Base-by-base conservation (phyloP, 176 grass and related monocot species). In the Guadua angustifolia region DNA sequence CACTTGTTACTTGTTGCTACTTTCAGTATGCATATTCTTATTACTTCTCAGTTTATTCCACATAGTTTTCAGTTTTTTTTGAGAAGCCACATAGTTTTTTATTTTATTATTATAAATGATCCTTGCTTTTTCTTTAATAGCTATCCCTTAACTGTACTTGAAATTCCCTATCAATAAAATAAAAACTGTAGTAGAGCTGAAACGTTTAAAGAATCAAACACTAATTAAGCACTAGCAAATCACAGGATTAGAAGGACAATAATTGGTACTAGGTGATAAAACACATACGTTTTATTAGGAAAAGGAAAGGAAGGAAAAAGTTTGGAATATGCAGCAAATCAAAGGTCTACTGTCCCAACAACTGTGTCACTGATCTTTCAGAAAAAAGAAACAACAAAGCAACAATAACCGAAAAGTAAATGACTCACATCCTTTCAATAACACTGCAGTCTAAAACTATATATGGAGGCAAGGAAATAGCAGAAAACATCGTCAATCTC, bases 321-420 rank as follows among this genome's bases (percentile, higher is more conserved):
- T 50, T 74, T 80, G 78, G 68, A 84, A 79, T 86, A 78, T 90
- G 79, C 58, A 86, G 33, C 33, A 60, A 86, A 86, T 68, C 71
- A 90, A 83, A 79, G 67, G 1, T 15, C 5, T 47, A 38, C 60
- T 90, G 38, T 83, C 85, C 79, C 84, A 86, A 86, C 89, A 80
- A 88, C 81, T 64, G 76, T 84, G 85, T 81, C 77, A 56, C 77
- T 78, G 69, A 91, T 71, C 80, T 79, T 82, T 81, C 71, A 78
- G 55, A 66, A 84, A 81, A 88, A 88, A 66, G 56, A 88, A 81
- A 36, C 61, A 91, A 25, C 82, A 82, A 73, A 88, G 36, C 81
- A 84, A 87, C 68, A 24, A 87, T 87, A 53, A 61, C 74, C 53
- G 24, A 90, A 90, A 90, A 74, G 42, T 80, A 79, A 87, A 70